Percentiles rank a stretch among this genome's conserved stretches.
phyloP scores from a whole-genome alignment of 169 alveolate species.

The Perkinsus olseni region DNA sequence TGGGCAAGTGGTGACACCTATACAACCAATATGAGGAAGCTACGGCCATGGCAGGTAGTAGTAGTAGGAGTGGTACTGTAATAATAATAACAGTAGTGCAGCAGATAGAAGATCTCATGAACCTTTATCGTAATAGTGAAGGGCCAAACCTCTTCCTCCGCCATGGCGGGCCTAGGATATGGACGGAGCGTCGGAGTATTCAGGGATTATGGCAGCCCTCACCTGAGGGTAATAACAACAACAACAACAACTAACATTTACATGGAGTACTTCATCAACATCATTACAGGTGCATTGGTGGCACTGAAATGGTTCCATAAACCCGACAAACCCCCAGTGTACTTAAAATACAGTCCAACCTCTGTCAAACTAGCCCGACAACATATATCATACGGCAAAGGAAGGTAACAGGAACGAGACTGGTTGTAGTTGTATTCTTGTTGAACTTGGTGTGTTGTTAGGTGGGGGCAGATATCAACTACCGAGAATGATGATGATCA shows the following conservation, averaged over 20 bases:
- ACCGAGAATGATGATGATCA: neutral
- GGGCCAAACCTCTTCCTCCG: slow-evolving; percentile 29
- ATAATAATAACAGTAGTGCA: neutral
- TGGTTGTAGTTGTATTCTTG: too few relatives aligned
- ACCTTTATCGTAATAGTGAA: slow-evolving; percentile 27
- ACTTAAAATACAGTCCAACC: neutral
- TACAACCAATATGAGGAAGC: neutral
- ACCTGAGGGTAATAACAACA: slow-evolving; percentile 8
- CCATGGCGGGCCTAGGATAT: slow-evolving; percentile 40
- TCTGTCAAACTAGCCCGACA: neutral
- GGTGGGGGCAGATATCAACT: neutral
- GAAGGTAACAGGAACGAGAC: neutral
- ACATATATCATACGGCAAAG: neutral
- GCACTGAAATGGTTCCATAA: neutral
- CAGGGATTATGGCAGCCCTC: slow-evolving; percentile 36
- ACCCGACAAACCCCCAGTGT: neutral
- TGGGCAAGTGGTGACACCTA: neutral
- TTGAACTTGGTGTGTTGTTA: too few relatives aligned
- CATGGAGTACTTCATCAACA: too few relatives aligned
- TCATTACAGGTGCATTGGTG: neutral
- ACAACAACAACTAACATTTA: too few relatives aligned
- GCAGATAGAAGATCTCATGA: slow-evolving; percentile 29
- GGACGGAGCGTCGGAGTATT: slow-evolving; percentile 39
- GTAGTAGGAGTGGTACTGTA: neutral
- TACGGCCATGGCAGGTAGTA: neutral